Evolutionary conservation across 768 basidiomycete species (phyloP).

Genomic region (Auriscalpium vulgare): DNA sequence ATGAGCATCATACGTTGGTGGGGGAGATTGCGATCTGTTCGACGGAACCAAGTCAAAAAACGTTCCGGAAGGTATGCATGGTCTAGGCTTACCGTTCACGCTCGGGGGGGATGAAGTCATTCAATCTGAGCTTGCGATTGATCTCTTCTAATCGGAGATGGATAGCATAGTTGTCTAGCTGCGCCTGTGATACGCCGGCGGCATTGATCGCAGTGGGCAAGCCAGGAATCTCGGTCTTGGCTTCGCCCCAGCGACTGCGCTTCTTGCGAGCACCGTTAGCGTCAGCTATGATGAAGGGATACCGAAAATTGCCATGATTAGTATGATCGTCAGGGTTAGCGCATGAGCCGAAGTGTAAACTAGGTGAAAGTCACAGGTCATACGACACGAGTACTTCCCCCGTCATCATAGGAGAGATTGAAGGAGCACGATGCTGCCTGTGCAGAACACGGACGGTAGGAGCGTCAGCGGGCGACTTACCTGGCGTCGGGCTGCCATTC

Average conservation of each 20-base stretch:
- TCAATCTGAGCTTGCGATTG: slow-evolving; percentile 86
- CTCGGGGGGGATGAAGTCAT: slow-evolving; percentile 94
- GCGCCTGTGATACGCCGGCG: slow-evolving; percentile 88
- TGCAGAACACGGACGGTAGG: slow-evolving; percentile 20
- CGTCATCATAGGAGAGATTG: slow-evolving; percentile 1
- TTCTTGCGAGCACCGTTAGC: slow-evolving; percentile 88
- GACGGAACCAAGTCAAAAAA: too few species aligned
- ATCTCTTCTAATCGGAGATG: slow-evolving; percentile 96
- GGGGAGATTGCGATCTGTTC: slow-evolving; percentile 85
- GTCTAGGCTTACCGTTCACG: slow-evolving; percentile 64
- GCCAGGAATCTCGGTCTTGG: slow-evolving; percentile 84
- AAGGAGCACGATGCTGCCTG: slow-evolving; percentile 10
- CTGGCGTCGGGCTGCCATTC: slow-evolving; percentile 47
- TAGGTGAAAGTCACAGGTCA: background rate
- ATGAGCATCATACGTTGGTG: slow-evolving; percentile 94
- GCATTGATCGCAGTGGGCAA: slow-evolving; percentile 91
- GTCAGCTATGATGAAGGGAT: slow-evolving; percentile 47
- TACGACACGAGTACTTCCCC: slow-evolving; percentile 3
- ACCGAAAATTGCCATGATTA: slow-evolving; percentile 45
- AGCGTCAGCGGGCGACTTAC: slow-evolving; percentile 47
- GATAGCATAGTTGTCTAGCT: slow-evolving; percentile 96
- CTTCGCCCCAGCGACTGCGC: slow-evolving; percentile 96
- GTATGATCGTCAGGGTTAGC: slow-evolving; percentile 38
- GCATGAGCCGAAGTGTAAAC: slow-evolving; percentile 21
- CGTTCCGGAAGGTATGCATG: too few species aligned